These are phyloP conservation scores for Metarhizium guizhouense DNA, from an alignment of 2,329 filamentous ascomycete species.

Conservation along the genomic window DNA sequence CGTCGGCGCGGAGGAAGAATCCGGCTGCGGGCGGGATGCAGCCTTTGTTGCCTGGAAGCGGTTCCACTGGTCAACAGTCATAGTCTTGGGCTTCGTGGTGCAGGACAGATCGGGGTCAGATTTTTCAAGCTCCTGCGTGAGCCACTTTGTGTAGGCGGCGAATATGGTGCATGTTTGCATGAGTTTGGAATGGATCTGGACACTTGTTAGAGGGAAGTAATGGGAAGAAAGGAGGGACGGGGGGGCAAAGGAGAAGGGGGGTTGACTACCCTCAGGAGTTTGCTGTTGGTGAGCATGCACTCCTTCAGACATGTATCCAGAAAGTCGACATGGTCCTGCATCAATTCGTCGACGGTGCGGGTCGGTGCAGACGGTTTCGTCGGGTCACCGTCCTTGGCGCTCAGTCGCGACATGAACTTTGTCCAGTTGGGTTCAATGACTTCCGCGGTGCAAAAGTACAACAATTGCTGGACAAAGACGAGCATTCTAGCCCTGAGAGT, in stretches of 20 bases:
- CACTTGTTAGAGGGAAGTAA: background rate
- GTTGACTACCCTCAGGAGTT: conserved; percentile 67
- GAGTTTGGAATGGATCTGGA: conserved; percentile 89
- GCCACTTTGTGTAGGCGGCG: conserved; percentile 77
- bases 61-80: conserved; percentile 53
- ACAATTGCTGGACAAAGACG: conserved; percentile 89
- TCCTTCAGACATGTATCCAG: conserved; percentile 96
- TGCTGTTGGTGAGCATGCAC: conserved; percentile 97
- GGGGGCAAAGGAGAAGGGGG: background rate
- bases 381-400: conserved; percentile 42
- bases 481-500: conserved; percentile 89
- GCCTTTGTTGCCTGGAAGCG: conserved; percentile 43
- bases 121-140: conserved; percentile 76
- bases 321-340: conserved; percentile 99
- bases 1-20: conserved; percentile 18
- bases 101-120: conserved; percentile 70
- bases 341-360: conserved; percentile 88
- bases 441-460: conserved; percentile 95
- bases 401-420: conserved; percentile 79
- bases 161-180: conserved; percentile 96
- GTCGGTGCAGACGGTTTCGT: conserved; percentile 16
- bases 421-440: conserved; percentile 98
- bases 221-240: background rate
- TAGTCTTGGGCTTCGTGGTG: conserved; percentile 47
- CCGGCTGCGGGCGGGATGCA: conserved; percentile 14